A percentile compares a stretch with the other conserved stretches of the same genome.
phyloP scores from a whole-genome alignment of 768 basidiomycete genomes.

The Pleurotus citrinopileatus region DNA sequence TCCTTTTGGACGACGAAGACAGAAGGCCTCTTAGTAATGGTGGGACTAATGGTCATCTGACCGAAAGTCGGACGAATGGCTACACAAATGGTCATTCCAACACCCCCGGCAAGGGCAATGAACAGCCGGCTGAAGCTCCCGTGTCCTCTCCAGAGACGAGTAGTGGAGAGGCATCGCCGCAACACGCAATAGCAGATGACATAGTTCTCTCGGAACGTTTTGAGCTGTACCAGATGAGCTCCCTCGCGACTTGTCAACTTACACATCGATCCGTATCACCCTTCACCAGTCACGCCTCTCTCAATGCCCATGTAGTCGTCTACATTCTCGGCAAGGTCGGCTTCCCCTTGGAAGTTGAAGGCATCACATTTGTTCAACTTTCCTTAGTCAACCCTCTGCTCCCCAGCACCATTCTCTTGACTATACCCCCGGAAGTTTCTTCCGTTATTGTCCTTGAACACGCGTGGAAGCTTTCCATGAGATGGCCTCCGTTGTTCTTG shows the following conservation, averaged over 20 bases:
- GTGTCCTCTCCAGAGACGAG: slow-evolving; percentile 12
- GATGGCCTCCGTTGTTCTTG: slow-evolving; percentile 86
- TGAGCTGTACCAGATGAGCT: too few species aligned
- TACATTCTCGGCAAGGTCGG: slow-evolving; percentile 62
- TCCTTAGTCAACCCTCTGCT: slow-evolving; percentile 74
- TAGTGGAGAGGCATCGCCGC: slow-evolving; percentile 1
- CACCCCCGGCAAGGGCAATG: too few species aligned
- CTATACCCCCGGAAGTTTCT: slow-evolving; percentile 58
- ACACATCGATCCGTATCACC: slow-evolving; percentile 42
- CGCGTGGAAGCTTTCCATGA: slow-evolving; percentile 65
- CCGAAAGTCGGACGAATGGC: slow-evolving; percentile 26
- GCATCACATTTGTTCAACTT: slow-evolving; percentile 61
- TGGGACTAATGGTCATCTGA: slow-evolving; percentile 29
- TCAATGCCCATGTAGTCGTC: slow-evolving; percentile 63
- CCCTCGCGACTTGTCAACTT: too few species aligned
- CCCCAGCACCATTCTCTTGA: slow-evolving; percentile 48
- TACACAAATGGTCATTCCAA: slow-evolving; percentile 26
- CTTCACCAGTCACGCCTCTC: slow-evolving; percentile 45
- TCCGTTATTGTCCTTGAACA: slow-evolving; percentile 85
- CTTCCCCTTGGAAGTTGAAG: slow-evolving; percentile 44
- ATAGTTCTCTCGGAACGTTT: slow-evolving; percentile 24
- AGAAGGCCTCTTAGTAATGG: slow-evolving; percentile 32
- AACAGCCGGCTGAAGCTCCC: too few species aligned
- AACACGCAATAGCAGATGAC: slow-evolving; percentile 19
- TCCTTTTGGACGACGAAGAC: slow-evolving; percentile 51